Conservation (phyloP, 2,329 filamentous ascomycete species). For the Xylaria sp. region DNA sequence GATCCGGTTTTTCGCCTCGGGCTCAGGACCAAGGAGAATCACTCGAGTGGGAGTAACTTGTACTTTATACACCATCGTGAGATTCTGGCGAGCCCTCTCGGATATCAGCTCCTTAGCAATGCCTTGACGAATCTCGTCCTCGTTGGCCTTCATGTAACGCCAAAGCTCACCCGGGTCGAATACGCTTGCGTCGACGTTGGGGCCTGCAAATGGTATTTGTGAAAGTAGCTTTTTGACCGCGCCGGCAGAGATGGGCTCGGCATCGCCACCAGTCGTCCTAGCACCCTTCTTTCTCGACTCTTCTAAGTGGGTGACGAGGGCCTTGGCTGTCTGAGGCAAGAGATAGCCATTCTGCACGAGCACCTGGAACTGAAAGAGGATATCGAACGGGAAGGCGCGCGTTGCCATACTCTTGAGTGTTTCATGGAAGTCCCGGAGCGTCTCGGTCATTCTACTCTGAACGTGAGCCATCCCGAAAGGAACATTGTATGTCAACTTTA, state of each 20-base stretch:
- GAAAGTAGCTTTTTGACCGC: slow-evolving; percentile 57
- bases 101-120: slow-evolving; percentile 30
- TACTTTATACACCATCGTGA: slow-evolving; percentile 57
- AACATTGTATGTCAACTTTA: slow-evolving; percentile 30
- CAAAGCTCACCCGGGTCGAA: slow-evolving; percentile 38
- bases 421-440: slow-evolving; percentile 38
- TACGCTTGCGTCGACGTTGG: slow-evolving; percentile 48
- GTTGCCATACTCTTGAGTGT: slow-evolving; percentile 36
- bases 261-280: not conserved
- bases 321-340: slow-evolving; percentile 53
- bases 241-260: slow-evolving; percentile 49
- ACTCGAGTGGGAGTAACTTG: slow-evolving; percentile 63
- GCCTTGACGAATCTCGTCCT: slow-evolving; percentile 41
- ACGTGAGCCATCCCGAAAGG: slow-evolving; percentile 18
- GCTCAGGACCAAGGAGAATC: slow-evolving; percentile 61
- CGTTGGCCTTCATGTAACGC: slow-evolving; percentile 44
- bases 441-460: slow-evolving; percentile 25
- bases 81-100: slow-evolving; percentile 41
- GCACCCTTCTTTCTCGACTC: not conserved
- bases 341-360: slow-evolving; percentile 67
- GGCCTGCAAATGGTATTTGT: slow-evolving; percentile 57
- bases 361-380: slow-evolving; percentile 65
- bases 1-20: slow-evolving; percentile 71
- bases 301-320: slow-evolving; percentile 41
- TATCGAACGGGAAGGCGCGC: slow-evolving; percentile 50